Evolutionary conservation across 768 basidiomycete genomes (phyloP).

Genomic region (Gyrodon lividus): DNA sequence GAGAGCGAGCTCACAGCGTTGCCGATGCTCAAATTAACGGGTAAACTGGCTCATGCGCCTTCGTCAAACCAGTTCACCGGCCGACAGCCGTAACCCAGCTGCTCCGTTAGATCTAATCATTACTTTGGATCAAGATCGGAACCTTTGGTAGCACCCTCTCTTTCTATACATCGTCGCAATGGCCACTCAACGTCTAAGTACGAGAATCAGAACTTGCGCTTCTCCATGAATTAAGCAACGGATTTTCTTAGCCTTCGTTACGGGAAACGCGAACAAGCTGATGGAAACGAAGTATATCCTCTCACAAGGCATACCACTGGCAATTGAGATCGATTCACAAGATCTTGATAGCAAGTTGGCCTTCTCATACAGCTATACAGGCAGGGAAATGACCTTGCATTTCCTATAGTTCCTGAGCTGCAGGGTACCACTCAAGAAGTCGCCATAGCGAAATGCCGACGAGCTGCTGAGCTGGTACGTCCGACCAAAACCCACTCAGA

Average conservation of each 20-base stretch:
- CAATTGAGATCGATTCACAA: constrained; percentile 73
- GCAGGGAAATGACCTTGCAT: constrained; percentile 1
- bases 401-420: constrained; percentile 76
- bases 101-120: too few relatives aligned
- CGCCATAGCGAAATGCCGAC: constrained; percentile 80
- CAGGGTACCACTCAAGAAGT: constrained; percentile 93
- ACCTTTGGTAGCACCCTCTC: background rate
- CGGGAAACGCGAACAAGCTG: constrained; percentile 92
- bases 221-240: constrained; percentile 9
- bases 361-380: background rate
- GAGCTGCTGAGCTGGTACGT: constrained; percentile 78
- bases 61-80: constrained; percentile 1
- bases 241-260: constrained; percentile 76
- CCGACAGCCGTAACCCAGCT: background rate
- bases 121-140: too few relatives aligned
- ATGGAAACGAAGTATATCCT: constrained; percentile 86
- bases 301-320: constrained; percentile 55
- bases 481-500: background rate
- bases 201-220: background rate
- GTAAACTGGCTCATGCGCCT: background rate
- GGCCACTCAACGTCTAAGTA: constrained; percentile 26
- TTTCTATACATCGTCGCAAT: constrained; percentile 10
- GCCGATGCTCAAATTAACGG: background rate
- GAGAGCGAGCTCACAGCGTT: background rate
- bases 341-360: constrained; percentile 71